phyloP scores from a whole-genome alignment of 352 stramenopile species.

The Phytophthora constricta region DNA sequence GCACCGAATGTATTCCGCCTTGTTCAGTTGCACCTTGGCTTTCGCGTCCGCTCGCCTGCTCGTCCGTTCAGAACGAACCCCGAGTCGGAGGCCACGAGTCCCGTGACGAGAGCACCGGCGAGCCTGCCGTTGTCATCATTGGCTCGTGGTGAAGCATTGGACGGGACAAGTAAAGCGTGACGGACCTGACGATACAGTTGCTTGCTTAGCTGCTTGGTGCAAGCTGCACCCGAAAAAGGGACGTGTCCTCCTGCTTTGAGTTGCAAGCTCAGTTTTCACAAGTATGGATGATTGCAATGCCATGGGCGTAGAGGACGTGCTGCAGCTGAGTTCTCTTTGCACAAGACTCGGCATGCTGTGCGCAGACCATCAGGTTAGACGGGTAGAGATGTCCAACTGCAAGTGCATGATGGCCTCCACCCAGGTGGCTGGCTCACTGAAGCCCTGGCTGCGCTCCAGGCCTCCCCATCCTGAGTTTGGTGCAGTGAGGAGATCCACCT shows the following conservation, averaged over 20 bases:
- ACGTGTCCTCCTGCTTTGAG: constrained; percentile 22
- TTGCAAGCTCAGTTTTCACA: constrained; percentile 7
- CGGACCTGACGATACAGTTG: constrained; percentile 39
- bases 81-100: too few relatives aligned
- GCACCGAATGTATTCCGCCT: constrained; percentile 20
- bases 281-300: constrained; percentile 21
- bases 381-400: constrained; percentile 1
- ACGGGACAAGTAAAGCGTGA: constrained; percentile 18
- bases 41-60: neutral
- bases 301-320: constrained; percentile 7
- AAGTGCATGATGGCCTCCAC: neutral
- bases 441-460: constrained; percentile 19
- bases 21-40: constrained; percentile 12
- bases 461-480: constrained; percentile 35
- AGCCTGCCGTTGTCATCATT: constrained; percentile 34
- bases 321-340: constrained; percentile 1
- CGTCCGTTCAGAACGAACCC: constrained; percentile 3
- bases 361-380: constrained; percentile 5
- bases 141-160: constrained; percentile 37
- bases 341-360: neutral
- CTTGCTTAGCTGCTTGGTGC: constrained; percentile 35
- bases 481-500: constrained; percentile 41
- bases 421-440: constrained; percentile 9
- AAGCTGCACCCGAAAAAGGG: constrained; percentile 14
- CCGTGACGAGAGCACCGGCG: too few relatives aligned